phyloP scores from a whole-genome alignment of 1,139 yeast species.

The Scheffersomyces lignicola region DNA sequence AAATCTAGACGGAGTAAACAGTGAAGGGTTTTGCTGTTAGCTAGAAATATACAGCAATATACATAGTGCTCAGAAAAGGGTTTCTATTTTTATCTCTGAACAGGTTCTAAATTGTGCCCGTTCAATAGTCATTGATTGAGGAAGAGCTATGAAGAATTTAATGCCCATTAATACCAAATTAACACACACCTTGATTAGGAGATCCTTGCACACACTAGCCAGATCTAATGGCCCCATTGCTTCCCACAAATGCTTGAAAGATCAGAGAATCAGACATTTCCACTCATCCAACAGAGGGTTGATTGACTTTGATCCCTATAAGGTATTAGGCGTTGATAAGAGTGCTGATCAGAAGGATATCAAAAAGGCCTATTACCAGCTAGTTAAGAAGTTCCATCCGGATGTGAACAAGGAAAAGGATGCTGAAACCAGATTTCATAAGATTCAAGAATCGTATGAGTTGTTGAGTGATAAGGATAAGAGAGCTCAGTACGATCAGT shows the following conservation, averaged over 20 bases:
- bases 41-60: no score
- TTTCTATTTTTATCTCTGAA: no score
- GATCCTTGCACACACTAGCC: background rate
- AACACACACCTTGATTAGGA: background rate
- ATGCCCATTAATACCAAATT: constrained; percentile 1
- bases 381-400: constrained; percentile 94
- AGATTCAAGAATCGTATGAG: constrained; percentile 92
- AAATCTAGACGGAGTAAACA: no score
- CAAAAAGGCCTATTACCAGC: constrained; percentile 88
- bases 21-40: no score
- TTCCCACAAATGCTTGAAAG: background rate
- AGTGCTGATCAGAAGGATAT: constrained; percentile 78
- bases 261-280: constrained; percentile 19
- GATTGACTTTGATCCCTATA: constrained; percentile 73
- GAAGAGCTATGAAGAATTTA: background rate
- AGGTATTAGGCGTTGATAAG: constrained; percentile 73
- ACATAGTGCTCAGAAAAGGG: no score
- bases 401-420: constrained; percentile 91
- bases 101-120: background rate
- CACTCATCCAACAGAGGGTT: constrained; percentile 22
- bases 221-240: background rate
- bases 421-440: constrained; percentile 88
- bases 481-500: constrained; percentile 87
- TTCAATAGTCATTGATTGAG: background rate
- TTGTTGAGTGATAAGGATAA: constrained; percentile 83